Base-by-base conservation (phyloP, 768 basidiomycete species). In the Suillus cothurnatus region DNA sequence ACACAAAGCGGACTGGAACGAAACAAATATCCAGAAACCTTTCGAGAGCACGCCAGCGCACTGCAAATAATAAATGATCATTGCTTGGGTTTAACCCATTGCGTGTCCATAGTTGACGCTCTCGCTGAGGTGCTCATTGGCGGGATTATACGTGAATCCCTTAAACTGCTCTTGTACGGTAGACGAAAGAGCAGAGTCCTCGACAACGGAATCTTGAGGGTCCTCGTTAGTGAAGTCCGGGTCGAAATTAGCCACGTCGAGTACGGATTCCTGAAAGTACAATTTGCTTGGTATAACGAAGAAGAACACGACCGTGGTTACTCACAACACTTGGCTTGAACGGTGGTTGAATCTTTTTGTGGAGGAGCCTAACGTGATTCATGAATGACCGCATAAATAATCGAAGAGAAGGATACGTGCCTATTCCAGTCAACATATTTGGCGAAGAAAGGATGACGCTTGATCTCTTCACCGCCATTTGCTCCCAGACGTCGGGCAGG, bases 221-320 rank as follows among this genome's bases (percentile, higher is more conserved):
- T 93, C 90, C 76, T 99, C 97, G 66, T 90, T 93, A 34, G 96
- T 98, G 75, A 99, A 99, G 77, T 99, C 97, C 31, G 94, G 86
- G 77, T 99, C 97, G 79, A 99, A 99, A 82, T 98, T 95, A 64
- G 91, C 94, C 26, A 96, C 95, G 75, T 97, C 96, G 53, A 97
- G 86, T 1, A 95, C 95, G 62, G 91, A 92, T 81, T 96, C 95
- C 89, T 90, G 50, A 58, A 64, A 63, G 36, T 15, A 71, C 36
- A 28, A 39, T 9, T 62, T 70, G 19, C 53, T 72, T 58, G 34
- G 39, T 50, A 39, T 36, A 19, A 19, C 23, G 9, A 31, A 28
- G 31, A 56, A 3, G 45, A 32, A 34, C 15, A 43, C 38, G 17
- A 47, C 32, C 19, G 23, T 6, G 28, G 26, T 23, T 23, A 81